Conservation (phyloP, 2,329 filamentous ascomycete species). For the Tolypocladium ophioglossoides region DNA sequence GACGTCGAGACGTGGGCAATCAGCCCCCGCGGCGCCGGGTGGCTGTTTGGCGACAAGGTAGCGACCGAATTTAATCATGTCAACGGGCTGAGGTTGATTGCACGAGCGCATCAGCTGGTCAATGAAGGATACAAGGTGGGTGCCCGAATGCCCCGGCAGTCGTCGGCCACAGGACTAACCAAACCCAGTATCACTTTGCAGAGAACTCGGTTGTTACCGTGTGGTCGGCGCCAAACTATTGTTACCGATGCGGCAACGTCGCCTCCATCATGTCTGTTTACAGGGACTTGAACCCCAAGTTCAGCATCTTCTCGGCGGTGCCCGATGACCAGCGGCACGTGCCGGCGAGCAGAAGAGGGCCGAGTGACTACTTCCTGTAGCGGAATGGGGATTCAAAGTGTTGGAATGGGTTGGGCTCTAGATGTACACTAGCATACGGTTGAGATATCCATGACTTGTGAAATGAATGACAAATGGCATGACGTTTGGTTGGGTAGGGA, state of each 20-base stretch:
- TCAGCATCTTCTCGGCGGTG: slow-evolving; percentile 87
- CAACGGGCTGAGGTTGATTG: slow-evolving; percentile 89
- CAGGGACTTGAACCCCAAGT: slow-evolving; percentile 76
- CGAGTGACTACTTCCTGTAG: slow-evolving; percentile 61
- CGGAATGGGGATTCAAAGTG: slow-evolving; percentile 11
- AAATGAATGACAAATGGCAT: slow-evolving; percentile 15
- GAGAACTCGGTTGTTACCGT: slow-evolving; percentile 95
- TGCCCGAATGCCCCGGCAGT: background rate
- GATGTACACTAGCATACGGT: slow-evolving; percentile 31
- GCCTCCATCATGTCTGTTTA: slow-evolving; percentile 93
- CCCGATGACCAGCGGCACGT: slow-evolving; percentile 75
- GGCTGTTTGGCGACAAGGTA: slow-evolving; percentile 95
- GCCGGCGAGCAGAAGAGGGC: slow-evolving; percentile 57
- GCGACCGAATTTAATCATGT: slow-evolving; percentile 97
- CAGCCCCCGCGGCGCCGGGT: slow-evolving; percentile 89
- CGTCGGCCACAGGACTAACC: slow-evolving; percentile 14
- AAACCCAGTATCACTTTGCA: slow-evolving; percentile 70
- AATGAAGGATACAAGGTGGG: slow-evolving; percentile 94
- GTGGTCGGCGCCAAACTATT: slow-evolving; percentile 96
- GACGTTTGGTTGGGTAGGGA: slow-evolving; percentile 4
- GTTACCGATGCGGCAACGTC: slow-evolving; percentile 90
- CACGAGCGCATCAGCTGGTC: slow-evolving; percentile 94
- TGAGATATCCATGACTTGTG: slow-evolving; percentile 28
- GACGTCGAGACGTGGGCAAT: slow-evolving; percentile 95
- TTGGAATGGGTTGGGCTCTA: slow-evolving; percentile 15